Base-by-base conservation (phyloP, 2,329 filamentous ascomycete genomes). In the Xylaria sp. region DNA sequence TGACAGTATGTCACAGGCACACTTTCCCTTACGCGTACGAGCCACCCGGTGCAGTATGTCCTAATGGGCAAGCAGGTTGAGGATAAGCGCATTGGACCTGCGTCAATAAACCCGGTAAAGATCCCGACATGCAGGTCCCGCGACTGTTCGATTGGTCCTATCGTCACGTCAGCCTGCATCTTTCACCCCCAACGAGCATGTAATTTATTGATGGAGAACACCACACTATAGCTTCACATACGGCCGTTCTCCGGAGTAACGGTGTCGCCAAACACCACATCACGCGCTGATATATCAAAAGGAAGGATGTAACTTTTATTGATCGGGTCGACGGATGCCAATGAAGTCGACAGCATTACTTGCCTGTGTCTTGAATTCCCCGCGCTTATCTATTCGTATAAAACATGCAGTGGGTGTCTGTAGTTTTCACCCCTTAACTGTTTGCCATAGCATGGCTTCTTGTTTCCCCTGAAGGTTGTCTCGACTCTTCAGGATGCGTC, bases 121-220 rank as follows among this genome's bases (percentile, higher is more conserved):
- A 53, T 53, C 57, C 13, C 51, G 45, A 51, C 44, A 65, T 67
- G 65, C 65, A 61, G 61, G 61, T 64, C 56, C 56, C 44, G 27
- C 55, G 38, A 17, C 17, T 58, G 7, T 22, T 49, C 29, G 29
- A 25, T 55, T 44, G 57, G 54, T 25, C n/a, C 22, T 39, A 44
- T 31, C 31, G 39, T 58, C 56, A 65, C 61, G 65, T 67, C 61
- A 61, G 36, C 51, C 45, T 61, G 53, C 65, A 67, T 65, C 36
- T 9, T n/a, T 57, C 29, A 31, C 5, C 22, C n/a, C 11, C 25
- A n/a, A n/a, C 54, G 20, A 27, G 20, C 27, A 51, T 51, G n/a
- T 11, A 59, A 50, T 17, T 55, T 49, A 42, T 33, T 29, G 31
- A 55, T 29, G 27, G 39, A 22, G 49, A 44, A 33, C 51, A 47